Evolutionary conservation across 2,329 filamentous ascomycete genomes (phyloP).

Genomic region (Ascochyta koolunga): DNA sequence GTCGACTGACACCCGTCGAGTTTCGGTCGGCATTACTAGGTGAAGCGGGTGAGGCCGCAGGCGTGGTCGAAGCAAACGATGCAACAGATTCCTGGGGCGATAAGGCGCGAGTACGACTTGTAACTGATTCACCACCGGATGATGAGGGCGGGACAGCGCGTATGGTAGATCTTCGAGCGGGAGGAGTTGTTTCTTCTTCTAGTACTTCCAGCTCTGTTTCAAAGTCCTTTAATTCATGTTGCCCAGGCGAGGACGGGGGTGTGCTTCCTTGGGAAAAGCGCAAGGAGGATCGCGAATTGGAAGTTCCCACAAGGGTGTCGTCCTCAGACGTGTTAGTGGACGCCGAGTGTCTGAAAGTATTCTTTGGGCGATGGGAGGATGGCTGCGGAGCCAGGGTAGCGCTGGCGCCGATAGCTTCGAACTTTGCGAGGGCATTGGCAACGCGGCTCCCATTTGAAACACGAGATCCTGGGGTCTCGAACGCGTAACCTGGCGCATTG

Average conservation of each 20-base stretch:
- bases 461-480: conserved; percentile 45
- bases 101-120: conserved; percentile 42
- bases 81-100: conserved; percentile 45
- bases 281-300: conserved; percentile 45
- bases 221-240: conserved; percentile 36
- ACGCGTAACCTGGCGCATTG: conserved; percentile 46
- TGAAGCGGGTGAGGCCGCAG: conserved; percentile 30
- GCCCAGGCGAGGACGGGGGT: conserved; percentile 44
- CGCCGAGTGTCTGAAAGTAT: conserved; percentile 44
- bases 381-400: conserved; percentile 41
- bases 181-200: conserved; percentile 39
- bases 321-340: conserved; percentile 48
- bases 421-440: conserved; percentile 48
- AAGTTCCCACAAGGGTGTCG: conserved; percentile 46
- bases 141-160: conserved; percentile 48
- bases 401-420: conserved; percentile 36
- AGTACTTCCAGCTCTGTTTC: conserved; percentile 43
- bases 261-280: conserved; percentile 49
- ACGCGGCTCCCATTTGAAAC: conserved; percentile 49
- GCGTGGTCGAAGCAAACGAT: conserved; percentile 42
- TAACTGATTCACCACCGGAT: conserved; percentile 37
- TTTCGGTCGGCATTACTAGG: conserved; percentile 35
- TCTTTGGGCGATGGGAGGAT: conserved; percentile 40
- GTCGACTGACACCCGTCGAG: conserved; percentile 34
- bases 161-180: conserved; percentile 40